A percentile compares a stretch with the other conserved stretches of the same genome.
Conservation (phyloP, 139 green algal species). For the Pleodorina starrii region DNA sequence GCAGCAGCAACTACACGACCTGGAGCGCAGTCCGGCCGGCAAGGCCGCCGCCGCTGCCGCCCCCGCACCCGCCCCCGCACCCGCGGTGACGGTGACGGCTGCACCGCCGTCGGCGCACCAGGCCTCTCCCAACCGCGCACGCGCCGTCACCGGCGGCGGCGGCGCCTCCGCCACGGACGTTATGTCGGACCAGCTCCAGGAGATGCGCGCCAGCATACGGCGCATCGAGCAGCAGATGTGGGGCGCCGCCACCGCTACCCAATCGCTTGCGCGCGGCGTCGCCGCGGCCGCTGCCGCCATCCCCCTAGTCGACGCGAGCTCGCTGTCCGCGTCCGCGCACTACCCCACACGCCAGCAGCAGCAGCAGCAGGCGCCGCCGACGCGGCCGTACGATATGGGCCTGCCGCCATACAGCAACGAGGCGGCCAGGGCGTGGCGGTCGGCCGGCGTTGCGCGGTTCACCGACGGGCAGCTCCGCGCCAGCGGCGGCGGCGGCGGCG, state of each 20-base stretch:
- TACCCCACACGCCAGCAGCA: no score
- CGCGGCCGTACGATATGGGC: not conserved
- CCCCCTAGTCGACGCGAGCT: no score
- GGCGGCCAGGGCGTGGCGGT: no score
- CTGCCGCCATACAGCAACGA: no score
- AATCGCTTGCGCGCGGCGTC: not conserved
- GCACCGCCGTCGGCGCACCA: not conserved
- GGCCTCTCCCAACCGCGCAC: not conserved
- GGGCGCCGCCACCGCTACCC: not conserved
- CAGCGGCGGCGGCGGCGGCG: not conserved
- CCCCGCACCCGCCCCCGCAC: not conserved
- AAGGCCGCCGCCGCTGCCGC: not conserved
- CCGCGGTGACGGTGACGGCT: not conserved
- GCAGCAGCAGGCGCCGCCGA: not conserved
- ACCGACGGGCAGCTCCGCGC: not conserved
- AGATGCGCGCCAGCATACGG: slow-evolving; percentile 14
- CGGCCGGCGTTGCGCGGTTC: no score
- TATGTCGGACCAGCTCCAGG: slow-evolving; percentile 21
- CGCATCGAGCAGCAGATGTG: slow-evolving; percentile 39
- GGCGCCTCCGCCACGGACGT: not conserved
- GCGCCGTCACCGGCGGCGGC: not conserved
- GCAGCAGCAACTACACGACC: not conserved
- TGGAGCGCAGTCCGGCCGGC: not conserved
- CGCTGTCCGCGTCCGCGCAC: no score
- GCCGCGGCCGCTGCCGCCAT: not conserved